phyloP scores from a whole-genome alignment of 495 filamentous ascomycete genomes.

The Amniculicola lignicola region DNA sequence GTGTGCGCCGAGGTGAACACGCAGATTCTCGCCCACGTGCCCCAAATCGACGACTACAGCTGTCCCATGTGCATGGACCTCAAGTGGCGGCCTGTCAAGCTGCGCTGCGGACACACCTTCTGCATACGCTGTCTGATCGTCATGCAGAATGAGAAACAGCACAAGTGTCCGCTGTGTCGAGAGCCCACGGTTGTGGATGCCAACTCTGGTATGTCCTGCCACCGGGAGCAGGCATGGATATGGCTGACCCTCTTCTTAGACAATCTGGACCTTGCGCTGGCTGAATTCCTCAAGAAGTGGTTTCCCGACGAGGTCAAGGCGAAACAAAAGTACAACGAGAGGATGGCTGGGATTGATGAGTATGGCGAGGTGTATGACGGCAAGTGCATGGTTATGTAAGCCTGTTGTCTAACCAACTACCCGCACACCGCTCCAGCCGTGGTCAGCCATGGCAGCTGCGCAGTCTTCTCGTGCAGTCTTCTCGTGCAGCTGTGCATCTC shows the following conservation, averaged over 20 bases:
- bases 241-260: slow-evolving; percentile 33
- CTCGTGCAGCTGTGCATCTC: too few species aligned
- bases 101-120: slow-evolving; percentile 64
- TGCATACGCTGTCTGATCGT: slow-evolving; percentile 71
- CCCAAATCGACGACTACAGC: slow-evolving; percentile 67
- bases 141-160: slow-evolving; percentile 59
- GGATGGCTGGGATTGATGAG: slow-evolving; percentile 52
- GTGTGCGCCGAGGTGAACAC: slow-evolving; percentile 63
- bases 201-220: slow-evolving; percentile 47
- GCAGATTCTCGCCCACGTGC: slow-evolving; percentile 62
- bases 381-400: slow-evolving; percentile 46
- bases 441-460: too few species aligned
- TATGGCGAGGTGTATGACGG: slow-evolving; percentile 48
- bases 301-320: slow-evolving; percentile 68
- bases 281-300: slow-evolving; percentile 60
- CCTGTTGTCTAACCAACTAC: too few species aligned
- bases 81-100: slow-evolving; percentile 62
- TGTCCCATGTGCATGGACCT: slow-evolving; percentile 72
- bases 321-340: slow-evolving; percentile 58
- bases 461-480: too few species aligned
- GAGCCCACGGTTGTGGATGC: slow-evolving; percentile 58
- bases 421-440: too few species aligned
- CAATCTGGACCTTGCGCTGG: slow-evolving; percentile 60
- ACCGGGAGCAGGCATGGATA: not conserved
- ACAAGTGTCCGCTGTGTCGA: slow-evolving; percentile 66